Evolutionary conservation across 371 early-diverging fungal genomes (phyloP).

Genomic region (Cokeromyces recurvatus): DNA sequence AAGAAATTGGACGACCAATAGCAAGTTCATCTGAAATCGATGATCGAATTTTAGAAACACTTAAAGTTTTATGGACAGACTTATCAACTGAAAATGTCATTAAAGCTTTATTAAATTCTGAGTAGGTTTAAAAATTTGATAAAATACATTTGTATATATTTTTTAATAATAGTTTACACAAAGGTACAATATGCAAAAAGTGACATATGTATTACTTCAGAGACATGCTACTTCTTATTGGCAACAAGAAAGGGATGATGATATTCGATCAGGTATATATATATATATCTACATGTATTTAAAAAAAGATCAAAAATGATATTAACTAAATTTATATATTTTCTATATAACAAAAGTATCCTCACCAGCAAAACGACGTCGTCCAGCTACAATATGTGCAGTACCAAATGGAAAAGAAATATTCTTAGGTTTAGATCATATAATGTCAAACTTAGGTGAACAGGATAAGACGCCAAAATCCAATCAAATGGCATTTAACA

Average conservation of each 20-base stretch:
- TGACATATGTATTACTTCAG: constrained; percentile 44
- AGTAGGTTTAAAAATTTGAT: constrained; percentile 22
- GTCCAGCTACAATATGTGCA: constrained; percentile 43
- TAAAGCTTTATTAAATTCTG: constrained; percentile 32
- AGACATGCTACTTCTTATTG: constrained; percentile 42
- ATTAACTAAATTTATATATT: too few relatives aligned
- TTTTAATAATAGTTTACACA: too few relatives aligned
- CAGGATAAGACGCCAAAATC: constrained; percentile 12
- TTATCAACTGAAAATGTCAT: constrained; percentile 27
- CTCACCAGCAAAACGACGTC: constrained; percentile 32
- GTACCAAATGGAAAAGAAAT: constrained; percentile 27
- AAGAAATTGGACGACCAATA: constrained; percentile 35
- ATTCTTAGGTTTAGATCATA: constrained; percentile 33
- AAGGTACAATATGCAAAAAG: constrained; percentile 53
- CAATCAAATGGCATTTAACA: constrained; percentile 10
- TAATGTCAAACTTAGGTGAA: constrained; percentile 32
- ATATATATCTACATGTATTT: not conserved
- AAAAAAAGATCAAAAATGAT: not conserved
- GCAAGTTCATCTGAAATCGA: constrained; percentile 31
- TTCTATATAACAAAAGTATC: constrained; percentile 3
- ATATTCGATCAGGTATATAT: constrained; percentile 24
- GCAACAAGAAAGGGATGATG: constrained; percentile 41
- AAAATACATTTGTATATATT: too few relatives aligned
- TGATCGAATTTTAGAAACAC: constrained; percentile 38
- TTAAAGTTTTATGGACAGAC: constrained; percentile 45